Percentiles rank a stretch among this genome's conserved stretches.
These are phyloP conservation scores for Magnolia kwangsiensis DNA, from an alignment of 164 flowering plant species.

Conservation along the genomic window DNA sequence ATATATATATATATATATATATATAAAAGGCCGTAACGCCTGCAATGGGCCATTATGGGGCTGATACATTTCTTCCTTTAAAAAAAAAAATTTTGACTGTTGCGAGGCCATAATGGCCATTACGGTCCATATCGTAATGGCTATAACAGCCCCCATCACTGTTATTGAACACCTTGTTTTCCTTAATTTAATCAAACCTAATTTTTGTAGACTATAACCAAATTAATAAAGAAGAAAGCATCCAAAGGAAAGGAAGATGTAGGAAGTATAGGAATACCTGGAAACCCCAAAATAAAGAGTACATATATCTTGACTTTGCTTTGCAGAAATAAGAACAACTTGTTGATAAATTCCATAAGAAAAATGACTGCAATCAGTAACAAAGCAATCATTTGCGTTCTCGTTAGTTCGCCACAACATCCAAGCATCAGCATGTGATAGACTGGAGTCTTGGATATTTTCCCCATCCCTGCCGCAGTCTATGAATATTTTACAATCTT, in stretches of 20 bases:
- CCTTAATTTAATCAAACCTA: no score
- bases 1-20: no score
- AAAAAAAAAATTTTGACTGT: no score
- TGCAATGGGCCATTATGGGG: no score
- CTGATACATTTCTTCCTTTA: no score
- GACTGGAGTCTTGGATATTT: background rate
- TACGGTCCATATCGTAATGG: no score
- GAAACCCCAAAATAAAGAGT: constrained; percentile 90
- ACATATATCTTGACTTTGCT: constrained; percentile 50
- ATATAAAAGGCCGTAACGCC: no score
- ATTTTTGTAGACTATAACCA: no score
- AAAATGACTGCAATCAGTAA: constrained; percentile 21
- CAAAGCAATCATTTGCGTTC: constrained; percentile 46
- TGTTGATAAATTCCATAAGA: constrained; percentile 61
- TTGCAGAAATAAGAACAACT: constrained; percentile 56
- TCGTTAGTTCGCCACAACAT: constrained; percentile 28
- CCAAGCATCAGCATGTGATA: constrained; percentile 17
- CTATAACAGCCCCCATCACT: no score
- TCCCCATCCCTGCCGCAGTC: constrained; percentile 62
- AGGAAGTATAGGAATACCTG: constrained; percentile 47
- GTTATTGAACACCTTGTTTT: no score
- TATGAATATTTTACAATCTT: constrained; percentile 38
- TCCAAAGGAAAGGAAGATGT: background rate
- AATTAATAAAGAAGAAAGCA: no score
- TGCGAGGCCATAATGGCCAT: no score